Evolutionary conservation across 192 early-diverging fungal species (phyloP), one percentile per base, ranked within the genome.

Genomic region (Chytriomyces sp.): DNA sequence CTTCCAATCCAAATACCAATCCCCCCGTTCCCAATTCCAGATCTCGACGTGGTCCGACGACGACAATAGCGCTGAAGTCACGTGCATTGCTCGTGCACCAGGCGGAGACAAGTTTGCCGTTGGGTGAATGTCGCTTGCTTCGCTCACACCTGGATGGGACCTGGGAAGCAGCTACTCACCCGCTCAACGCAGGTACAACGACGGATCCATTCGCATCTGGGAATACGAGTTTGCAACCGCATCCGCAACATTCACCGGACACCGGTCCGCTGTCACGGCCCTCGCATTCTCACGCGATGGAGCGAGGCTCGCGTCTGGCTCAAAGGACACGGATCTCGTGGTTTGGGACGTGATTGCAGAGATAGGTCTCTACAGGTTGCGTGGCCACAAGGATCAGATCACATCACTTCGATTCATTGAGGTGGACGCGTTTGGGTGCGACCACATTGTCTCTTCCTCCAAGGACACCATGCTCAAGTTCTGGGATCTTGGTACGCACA

Each of bases 391-490:
- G 77, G 95, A 99, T 75, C 92, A 96, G 78, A 84, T 99, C 41
- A 96, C 96, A 28, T 76, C 82, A 7, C 75, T 95, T 5, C 67
- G 65, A 0, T 95, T 95, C 74, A 69, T 95, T 25, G 67, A 75
- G 26, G 39, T 44, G 33, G 64, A 44, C 7, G 49, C 7, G 22
- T 56, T 56, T 68, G 73, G 55, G 26, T 69, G 82, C 64, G 73
- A 85, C 61, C 84, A 94, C 63, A 63, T 99, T 69, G 67, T 99
- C 33, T 94, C 91, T n/a, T 83, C 88, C 54, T 95, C 94, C 64
- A 99, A 98, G 78, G 96, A 99, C 77, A 93, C 96, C 10, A 86
- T 98, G 74, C 75, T 99, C 37, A 99, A 99, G 81, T 78, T 96
- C 57, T 99, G 96, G 96, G 96, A 99, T 78, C 80, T 98, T 38